Base-by-base conservation (phyloP, 2,329 filamentous ascomycete species). In the Colletotrichum euphorbiae region DNA sequence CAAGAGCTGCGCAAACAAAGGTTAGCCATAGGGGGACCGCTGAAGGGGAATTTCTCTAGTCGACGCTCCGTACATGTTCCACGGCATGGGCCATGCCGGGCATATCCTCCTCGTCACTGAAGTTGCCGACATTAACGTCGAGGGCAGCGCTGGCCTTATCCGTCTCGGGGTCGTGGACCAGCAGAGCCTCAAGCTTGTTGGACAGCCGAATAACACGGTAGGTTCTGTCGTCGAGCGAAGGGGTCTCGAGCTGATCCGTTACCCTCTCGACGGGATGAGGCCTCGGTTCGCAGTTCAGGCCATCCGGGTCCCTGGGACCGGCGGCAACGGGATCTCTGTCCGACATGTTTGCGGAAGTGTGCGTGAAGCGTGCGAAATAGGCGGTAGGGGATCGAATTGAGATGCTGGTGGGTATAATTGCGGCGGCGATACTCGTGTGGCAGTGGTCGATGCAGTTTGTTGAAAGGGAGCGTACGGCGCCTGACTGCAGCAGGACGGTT, bases 121-220 rank as follows among this genome's bases (percentile, higher is more conserved):
- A 98, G 80, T 93, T 97, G 70, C 96, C 96, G 40, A 98, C 95
- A 78, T 97, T 94, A 76, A 98, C 94, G 77, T 98, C 96, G 76
- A 98, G 89, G 57, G 95, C 92, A 9, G 95, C 96, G 75, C 94
- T 97, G 71, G 96, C 94, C 85, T 98, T 98, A 84, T 99, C 96
- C 7, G 96, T 97, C 70, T 97, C 91, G 1, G 93, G 88, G 81
- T 99, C 96, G 77, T 98, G 95, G 63, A 98, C 96, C 56, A 99
- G 83, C 17, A 99, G 85, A 7, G 90, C 95, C 83, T 99, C 95
- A 15, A 99, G 87, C 78, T 94, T 86, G 79, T 99, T 99, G 52
- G 88, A 83, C 60, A 99, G 85, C 60, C 89, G 88, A 73, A 98
- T 90, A 71, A 99, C 93, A 66, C 95, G 88, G 78, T 99, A 99